A percentile compares a stretch with the other conserved stretches of the same genome.
Conservation (phyloP, 768 basidiomycete genomes). For the Saitozyma sp. region DNA sequence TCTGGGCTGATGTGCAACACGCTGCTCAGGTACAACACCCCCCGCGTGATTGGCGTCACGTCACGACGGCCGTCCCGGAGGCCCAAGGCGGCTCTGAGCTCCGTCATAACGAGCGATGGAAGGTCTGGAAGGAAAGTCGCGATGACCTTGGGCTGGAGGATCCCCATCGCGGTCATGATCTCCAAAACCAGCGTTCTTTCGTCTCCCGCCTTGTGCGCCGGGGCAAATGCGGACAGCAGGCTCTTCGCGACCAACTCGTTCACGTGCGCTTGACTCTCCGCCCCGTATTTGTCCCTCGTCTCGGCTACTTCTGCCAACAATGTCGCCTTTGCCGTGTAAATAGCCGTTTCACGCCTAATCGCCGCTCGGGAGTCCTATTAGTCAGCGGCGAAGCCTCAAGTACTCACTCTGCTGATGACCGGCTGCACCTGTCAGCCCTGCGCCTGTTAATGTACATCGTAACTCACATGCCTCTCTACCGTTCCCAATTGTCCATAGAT, state of each 20-base stretch:
- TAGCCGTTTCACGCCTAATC: constrained; percentile 35
- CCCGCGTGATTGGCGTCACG: constrained; percentile 15
- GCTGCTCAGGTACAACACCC: constrained; percentile 21
- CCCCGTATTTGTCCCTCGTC: constrained; percentile 29
- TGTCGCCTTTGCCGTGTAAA: constrained; percentile 27
- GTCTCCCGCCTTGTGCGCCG: constrained; percentile 14
- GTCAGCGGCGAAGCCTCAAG: neutral
- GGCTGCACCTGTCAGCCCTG: constrained; percentile 20
- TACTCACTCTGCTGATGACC: constrained; percentile 42
- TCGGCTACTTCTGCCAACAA: constrained; percentile 33
- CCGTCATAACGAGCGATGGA: constrained; percentile 29
- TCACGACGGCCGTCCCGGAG: constrained; percentile 9
- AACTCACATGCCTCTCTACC: constrained; percentile 45
- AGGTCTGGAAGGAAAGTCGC: constrained; percentile 29
- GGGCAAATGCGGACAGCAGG: constrained; percentile 18
- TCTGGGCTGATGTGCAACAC: constrained; percentile 15
- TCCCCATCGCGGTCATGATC: constrained; percentile 30
- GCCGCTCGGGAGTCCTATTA: constrained; percentile 42
- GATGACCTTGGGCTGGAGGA: constrained; percentile 30
- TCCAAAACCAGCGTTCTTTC: constrained; percentile 32
- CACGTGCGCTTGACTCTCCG: constrained; percentile 20
- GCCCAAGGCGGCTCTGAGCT: constrained; percentile 24
- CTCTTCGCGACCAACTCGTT: constrained; percentile 36
- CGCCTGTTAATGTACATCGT: neutral
- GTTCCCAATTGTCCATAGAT: constrained; percentile 45